A percentile compares a stretch with the other conserved stretches of the same genome.
phyloP scores from a whole-genome alignment of 163 green algal species.

The Trebouxia gelatinosa region DNA sequence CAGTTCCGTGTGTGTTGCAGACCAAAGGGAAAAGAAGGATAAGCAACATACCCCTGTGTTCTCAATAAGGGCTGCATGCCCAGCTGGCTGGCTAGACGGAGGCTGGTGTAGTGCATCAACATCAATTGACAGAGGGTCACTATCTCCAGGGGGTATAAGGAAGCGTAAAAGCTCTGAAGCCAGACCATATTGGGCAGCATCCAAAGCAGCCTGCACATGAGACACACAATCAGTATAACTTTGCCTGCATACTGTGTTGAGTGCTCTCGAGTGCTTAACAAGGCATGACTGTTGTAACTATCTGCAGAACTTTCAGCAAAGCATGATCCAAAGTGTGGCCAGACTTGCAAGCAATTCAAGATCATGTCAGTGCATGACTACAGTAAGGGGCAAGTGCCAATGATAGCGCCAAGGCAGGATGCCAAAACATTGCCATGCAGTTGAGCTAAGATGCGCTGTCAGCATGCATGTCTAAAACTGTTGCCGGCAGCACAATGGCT shows the following conservation, averaged over 20 bases:
- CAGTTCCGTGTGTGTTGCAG: neutral
- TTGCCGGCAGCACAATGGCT: neutral
- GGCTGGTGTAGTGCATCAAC: no score
- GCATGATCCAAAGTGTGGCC: no score
- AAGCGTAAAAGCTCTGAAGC: slow-evolving; percentile 81
- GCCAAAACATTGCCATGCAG: neutral
- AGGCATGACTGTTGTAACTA: neutral
- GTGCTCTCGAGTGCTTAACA: neutral
- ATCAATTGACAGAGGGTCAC: slow-evolving; percentile 36
- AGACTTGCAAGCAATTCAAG: no score
- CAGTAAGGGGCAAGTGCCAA: no score
- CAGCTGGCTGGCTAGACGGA: neutral
- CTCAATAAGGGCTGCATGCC: neutral
- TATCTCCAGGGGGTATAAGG: slow-evolving; percentile 62
- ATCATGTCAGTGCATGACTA: no score
- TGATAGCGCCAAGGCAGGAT: no score
- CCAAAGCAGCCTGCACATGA: slow-evolving; percentile 51
- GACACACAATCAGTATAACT: neutral
- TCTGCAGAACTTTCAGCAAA: neutral
- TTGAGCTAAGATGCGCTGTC: slow-evolving; percentile 47
- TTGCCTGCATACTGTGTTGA: neutral
- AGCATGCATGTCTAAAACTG: slow-evolving; percentile 42
- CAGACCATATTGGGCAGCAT: slow-evolving; percentile 64
- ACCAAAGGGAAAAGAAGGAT: neutral
- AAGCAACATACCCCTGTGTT: neutral